phyloP scores from a whole-genome alignment of 345 rosid species.

The Geranium rotundifolium region DNA sequence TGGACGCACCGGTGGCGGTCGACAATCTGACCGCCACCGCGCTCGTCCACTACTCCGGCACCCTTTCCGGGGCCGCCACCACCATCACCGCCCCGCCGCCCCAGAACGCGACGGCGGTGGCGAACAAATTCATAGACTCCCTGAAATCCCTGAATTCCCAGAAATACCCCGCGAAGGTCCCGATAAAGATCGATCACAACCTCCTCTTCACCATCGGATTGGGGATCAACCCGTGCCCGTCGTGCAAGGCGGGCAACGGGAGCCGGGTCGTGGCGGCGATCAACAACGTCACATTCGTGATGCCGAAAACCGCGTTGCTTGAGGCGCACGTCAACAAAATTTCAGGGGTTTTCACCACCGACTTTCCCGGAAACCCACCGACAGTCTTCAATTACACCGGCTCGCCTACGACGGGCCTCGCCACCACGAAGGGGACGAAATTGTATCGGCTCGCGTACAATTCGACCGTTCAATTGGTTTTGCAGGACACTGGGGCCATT shows the following conservation, averaged over 20 bases:
- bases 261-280: constrained; percentile 66
- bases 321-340: constrained; percentile 74
- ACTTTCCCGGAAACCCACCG: constrained; percentile 69
- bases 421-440: constrained; percentile 50
- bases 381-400: constrained; percentile 55
- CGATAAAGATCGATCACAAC: constrained; percentile 54
- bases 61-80: constrained; percentile 44
- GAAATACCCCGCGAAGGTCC: constrained; percentile 67
- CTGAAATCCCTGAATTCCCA: constrained; percentile 72
- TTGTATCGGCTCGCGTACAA: constrained; percentile 54
- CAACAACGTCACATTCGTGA: constrained; percentile 70
- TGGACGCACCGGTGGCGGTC: constrained; percentile 78
- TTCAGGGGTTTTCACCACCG: constrained; percentile 72
- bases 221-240: constrained; percentile 64
- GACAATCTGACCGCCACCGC: constrained; percentile 85
- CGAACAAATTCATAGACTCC: constrained; percentile 41
- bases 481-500: constrained; percentile 80
- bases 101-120: constrained; percentile 59
- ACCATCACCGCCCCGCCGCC: constrained; percentile 53
- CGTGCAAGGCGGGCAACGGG: constrained; percentile 70
- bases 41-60: constrained; percentile 68
- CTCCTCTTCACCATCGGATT: constrained; percentile 71
- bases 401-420: constrained; percentile 39
- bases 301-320: constrained; percentile 73
- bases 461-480: constrained; percentile 63